Conservation (phyloP, 345 rosid genomes). For the Lepidium africanum region DNA sequence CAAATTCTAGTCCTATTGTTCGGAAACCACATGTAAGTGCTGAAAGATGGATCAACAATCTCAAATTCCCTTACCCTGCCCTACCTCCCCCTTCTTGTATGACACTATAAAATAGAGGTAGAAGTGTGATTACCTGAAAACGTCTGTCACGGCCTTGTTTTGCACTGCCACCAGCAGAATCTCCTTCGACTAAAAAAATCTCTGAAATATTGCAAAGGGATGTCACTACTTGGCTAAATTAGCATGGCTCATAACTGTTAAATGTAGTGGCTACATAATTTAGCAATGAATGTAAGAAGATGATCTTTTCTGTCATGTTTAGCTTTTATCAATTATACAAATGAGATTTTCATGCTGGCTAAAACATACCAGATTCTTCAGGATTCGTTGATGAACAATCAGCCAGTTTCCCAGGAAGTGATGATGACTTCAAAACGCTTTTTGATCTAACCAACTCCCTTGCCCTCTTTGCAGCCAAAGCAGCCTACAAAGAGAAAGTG, state of each 20-base stretch:
- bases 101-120: conserved; percentile 2
- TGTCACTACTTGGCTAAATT: conserved; percentile 7
- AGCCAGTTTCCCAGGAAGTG: conserved; percentile 98
- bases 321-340: neutral
- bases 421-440: conserved; percentile 80
- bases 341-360: neutral
- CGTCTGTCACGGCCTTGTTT: conserved; percentile 99
- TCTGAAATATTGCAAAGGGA: conserved; percentile 38
- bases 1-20: neutral
- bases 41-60: neutral
- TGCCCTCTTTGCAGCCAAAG: conserved; percentile 97
- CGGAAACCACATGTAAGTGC: neutral
- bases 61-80: neutral
- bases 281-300: neutral
- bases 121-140: conserved; percentile 61
- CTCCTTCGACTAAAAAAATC: conserved; percentile 97
- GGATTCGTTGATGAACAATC: conserved; percentile 94
- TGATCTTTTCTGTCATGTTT: neutral
- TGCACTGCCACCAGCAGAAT: conserved; percentile 99
- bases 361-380: conserved; percentile 71
- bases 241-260: neutral
- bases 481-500: conserved; percentile 55
- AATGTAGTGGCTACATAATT: neutral
- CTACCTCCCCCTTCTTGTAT: neutral
- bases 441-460: conserved; percentile 92